Conservation (phyloP, 352 stramenopile species). For the Plasmopara viticola region DNA sequence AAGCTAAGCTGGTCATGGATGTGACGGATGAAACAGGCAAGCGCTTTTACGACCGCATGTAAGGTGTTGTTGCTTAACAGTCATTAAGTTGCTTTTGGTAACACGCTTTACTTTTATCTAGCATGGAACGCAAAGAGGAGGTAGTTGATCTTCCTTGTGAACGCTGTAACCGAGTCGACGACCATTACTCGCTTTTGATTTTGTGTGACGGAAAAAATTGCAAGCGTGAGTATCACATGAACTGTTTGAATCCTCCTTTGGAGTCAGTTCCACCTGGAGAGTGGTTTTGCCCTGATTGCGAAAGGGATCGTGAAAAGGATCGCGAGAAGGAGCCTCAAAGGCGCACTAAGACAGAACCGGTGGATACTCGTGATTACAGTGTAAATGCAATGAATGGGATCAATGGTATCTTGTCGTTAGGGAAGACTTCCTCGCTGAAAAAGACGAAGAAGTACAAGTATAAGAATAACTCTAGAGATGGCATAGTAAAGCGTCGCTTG, state of each 20-base stretch:
- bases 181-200: constrained; percentile 77
- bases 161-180: constrained; percentile 72
- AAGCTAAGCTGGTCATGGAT: constrained; percentile 63
- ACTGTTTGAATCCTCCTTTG: constrained; percentile 67
- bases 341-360: constrained; percentile 23
- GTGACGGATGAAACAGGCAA: constrained; percentile 43
- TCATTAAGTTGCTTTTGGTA: constrained; percentile 1
- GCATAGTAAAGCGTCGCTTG: constrained; percentile 50
- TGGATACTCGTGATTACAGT: constrained; percentile 14
- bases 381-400: constrained; percentile 14
- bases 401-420: constrained; percentile 9
- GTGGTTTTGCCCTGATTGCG: constrained; percentile 75
- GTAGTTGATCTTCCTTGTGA: constrained; percentile 76
- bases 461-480: constrained; percentile 51
- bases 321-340: constrained; percentile 32
- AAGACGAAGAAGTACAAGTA: constrained; percentile 59
- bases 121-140: constrained; percentile 63
- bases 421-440: constrained; percentile 21
- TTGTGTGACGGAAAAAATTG: constrained; percentile 79
- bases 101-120: constrained; percentile 17
- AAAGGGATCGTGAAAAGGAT: constrained; percentile 41
- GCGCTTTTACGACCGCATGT: constrained; percentile 81
- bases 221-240: constrained; percentile 84
- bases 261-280: constrained; percentile 51
- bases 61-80: constrained; percentile 12